These are phyloP conservation scores for Didymella glomerata DNA, from an alignment of 2,329 filamentous ascomycete genomes.

Conservation along the genomic window DNA sequence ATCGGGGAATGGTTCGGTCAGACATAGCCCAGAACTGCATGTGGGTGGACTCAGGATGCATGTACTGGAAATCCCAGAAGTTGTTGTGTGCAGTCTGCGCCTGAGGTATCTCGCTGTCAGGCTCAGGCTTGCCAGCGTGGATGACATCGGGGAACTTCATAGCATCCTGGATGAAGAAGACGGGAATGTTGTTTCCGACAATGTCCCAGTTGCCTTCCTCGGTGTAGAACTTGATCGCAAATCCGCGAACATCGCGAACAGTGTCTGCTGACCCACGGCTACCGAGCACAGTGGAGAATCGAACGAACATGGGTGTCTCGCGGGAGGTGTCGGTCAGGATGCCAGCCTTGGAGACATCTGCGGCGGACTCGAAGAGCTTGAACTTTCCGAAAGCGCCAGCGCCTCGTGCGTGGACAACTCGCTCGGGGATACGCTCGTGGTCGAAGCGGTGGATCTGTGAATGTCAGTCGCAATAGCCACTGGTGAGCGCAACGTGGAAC, in stretches of 20 bases:
- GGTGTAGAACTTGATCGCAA: conserved; percentile 80
- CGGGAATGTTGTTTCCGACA: conserved; percentile 76
- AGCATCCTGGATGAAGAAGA: conserved; percentile 79
- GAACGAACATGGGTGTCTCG: conserved; percentile 72
- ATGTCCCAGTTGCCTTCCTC: conserved; percentile 80
- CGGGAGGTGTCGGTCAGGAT: conserved; percentile 74
- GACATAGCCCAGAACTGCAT: conserved; percentile 85
- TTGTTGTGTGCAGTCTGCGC: conserved; percentile 76
- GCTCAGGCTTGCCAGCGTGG: conserved; percentile 72
- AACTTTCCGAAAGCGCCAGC: conserved; percentile 72
- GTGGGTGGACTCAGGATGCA: conserved; percentile 76
- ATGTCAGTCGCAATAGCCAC: conserved; percentile 17
- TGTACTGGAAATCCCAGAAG: conserved; percentile 69
- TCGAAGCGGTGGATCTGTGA: conserved; percentile 77
- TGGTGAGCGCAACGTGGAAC: conserved; percentile 5
- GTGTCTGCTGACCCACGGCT: conserved; percentile 81
- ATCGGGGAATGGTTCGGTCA: conserved; percentile 75
- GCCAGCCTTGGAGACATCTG: conserved; percentile 69
- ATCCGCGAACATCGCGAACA: conserved; percentile 83
- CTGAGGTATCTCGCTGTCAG: conserved; percentile 74
- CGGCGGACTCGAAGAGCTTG: conserved; percentile 69
- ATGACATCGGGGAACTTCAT: conserved; percentile 77
- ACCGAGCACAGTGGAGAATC: conserved; percentile 81
- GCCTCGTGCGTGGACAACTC: conserved; percentile 73
- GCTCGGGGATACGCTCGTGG: conserved; percentile 74